These are phyloP conservation scores for Pichia heedii DNA, from an alignment of 805 yeast genomes.

Conservation along the genomic window DNA sequence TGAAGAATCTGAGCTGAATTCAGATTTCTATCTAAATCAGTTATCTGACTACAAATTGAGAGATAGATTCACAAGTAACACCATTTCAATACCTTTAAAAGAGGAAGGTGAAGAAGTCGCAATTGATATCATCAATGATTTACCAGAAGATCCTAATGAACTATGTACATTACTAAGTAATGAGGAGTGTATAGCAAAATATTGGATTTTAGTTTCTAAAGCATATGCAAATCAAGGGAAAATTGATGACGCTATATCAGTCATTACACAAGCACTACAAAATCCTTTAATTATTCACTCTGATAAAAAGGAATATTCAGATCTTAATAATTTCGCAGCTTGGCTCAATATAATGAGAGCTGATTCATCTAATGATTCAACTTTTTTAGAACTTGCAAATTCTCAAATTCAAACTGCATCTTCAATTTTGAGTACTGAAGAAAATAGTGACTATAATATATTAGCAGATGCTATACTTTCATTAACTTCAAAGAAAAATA, in stretches of 20 bases:
- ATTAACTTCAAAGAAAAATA: constrained; percentile 58
- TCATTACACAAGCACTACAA: constrained; percentile 52
- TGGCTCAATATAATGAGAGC: constrained; percentile 61
- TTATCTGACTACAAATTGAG: constrained; percentile 14
- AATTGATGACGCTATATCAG: constrained; percentile 51
- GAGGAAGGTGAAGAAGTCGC: constrained; percentile 80
- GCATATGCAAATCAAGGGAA: constrained; percentile 64
- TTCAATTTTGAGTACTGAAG: constrained; percentile 17
- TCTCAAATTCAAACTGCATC: constrained; percentile 37
- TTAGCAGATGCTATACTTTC: constrained; percentile 60
- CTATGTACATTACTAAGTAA: constrained; percentile 68
- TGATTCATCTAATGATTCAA: constrained; percentile 18
- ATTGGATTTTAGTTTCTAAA: constrained; percentile 78
- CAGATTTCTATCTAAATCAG: constrained; percentile 19
- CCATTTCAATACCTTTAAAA: constrained; percentile 53
- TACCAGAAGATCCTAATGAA: constrained; percentile 86
- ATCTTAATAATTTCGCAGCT: constrained; percentile 52
- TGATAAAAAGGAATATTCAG: constrained; percentile 32
- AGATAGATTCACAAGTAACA: constrained; percentile 19
- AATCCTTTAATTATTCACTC: constrained; percentile 22
- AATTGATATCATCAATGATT: constrained; percentile 68
- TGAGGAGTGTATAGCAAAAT: constrained; percentile 66
- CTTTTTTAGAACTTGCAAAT: constrained; percentile 21
- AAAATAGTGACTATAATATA: constrained; percentile 37
- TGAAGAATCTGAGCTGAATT: constrained; percentile 18